phyloP scores from a whole-genome alignment of 1,284 basidiomycete genomes.

The Spongispora temasekensis region DNA sequence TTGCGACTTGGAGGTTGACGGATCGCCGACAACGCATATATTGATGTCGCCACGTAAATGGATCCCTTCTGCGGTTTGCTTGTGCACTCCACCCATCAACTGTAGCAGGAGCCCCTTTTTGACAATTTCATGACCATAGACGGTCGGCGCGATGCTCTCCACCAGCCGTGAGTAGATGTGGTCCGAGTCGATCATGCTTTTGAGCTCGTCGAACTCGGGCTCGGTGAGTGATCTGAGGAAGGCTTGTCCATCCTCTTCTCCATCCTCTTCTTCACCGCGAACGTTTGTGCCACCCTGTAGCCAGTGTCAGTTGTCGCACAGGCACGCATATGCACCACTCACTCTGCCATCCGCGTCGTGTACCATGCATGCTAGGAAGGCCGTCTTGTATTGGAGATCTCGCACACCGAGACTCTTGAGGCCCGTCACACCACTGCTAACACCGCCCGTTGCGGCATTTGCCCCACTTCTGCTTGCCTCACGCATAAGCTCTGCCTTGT shows the following conservation, averaged over 20 bases:
- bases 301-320: constrained; percentile 7
- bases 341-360: constrained; percentile 87
- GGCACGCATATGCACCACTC: constrained; percentile 34
- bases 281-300: constrained; percentile 78
- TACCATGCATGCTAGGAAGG: constrained; percentile 98
- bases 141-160: constrained; percentile 95
- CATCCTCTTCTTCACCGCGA: constrained; percentile 82
- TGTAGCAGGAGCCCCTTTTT: constrained; percentile 98
- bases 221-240: constrained; percentile 90
- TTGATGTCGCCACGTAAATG: constrained; percentile 97
- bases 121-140: constrained; percentile 98
- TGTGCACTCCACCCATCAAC: constrained; percentile 99
- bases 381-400: constrained; percentile 98
- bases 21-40: constrained; percentile 98
- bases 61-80: constrained; percentile 95
- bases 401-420: constrained; percentile 93
- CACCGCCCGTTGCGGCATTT: constrained; percentile 61
- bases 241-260: constrained; percentile 74
- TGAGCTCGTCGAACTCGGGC: constrained; percentile 94
- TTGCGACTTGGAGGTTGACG: constrained; percentile 96
- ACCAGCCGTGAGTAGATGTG: constrained; percentile 96
- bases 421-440: constrained; percentile 90
- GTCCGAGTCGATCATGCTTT: constrained; percentile 89
- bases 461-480: constrained; percentile 74
- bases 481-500: constrained; percentile 87